These are phyloP conservation scores for Trichoderma virens DNA, from an alignment of 495 filamentous ascomycete species.

Conservation along the genomic window DNA sequence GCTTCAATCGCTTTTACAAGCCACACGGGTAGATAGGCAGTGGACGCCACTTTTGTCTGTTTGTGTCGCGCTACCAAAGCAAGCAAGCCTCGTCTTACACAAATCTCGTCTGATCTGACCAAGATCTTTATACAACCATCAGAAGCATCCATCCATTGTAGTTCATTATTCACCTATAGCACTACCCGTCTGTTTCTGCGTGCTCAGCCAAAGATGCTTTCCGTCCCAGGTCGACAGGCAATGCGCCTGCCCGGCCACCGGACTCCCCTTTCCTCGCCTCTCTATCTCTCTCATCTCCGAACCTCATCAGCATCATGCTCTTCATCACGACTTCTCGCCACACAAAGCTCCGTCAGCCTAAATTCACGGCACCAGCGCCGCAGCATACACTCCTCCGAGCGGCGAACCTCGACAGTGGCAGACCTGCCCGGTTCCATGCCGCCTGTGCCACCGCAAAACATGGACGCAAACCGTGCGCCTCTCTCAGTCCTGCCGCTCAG, in stretches of 20 bases:
- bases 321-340: not conserved
- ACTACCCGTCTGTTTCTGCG: not conserved
- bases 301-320: not conserved
- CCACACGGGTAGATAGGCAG: no score
- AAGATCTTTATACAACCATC: not conserved
- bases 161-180: no score
- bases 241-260: not conserved
- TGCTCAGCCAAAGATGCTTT: not conserved
- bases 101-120: not conserved
- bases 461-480: conserved; percentile 32
- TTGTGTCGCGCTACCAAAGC: not conserved
- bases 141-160: not conserved
- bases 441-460: conserved; percentile 19
- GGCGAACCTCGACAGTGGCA: conserved; percentile 2
- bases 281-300: not conserved
- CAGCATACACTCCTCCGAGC: conserved; percentile 31
- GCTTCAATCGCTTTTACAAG: no score
- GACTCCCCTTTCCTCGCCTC: not conserved
- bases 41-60: no score
- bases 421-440: not conserved
- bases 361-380: not conserved
- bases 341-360: not conserved
- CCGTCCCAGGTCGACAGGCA: conserved; percentile 2
- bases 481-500: conserved; percentile 66
- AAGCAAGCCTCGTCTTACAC: conserved; percentile 1